A percentile compares a stretch with the other conserved stretches of the same genome.
Conservation (phyloP, 1,284 basidiomycete species). For the Mycena sp. region DNA sequence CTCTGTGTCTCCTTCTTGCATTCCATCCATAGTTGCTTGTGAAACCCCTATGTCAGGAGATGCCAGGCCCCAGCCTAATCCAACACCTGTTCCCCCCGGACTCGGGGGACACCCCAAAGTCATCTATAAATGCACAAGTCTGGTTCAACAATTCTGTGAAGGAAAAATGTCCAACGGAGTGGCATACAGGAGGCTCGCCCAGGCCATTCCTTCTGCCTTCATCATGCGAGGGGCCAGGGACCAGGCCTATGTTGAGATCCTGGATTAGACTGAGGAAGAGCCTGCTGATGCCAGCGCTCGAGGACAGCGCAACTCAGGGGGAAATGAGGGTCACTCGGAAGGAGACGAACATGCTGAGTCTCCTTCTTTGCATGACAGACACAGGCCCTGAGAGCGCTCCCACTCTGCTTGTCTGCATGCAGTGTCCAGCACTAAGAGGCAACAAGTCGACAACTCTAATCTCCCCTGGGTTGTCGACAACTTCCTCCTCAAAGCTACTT, state of each 20-base stretch:
- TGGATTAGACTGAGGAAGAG: not conserved
- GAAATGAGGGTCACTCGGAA: not conserved
- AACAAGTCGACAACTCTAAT: not conserved
- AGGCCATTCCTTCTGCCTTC: too few species aligned
- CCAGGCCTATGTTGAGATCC: too few species aligned
- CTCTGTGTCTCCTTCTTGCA: too few species aligned
- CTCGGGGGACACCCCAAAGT: not conserved
- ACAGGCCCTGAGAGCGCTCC: not conserved
- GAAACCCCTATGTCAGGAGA: slow-evolving; percentile 2
- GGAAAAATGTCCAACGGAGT: not conserved
- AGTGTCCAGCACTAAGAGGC: not conserved
- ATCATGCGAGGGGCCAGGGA: too few species aligned
- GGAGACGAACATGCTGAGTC: not conserved
- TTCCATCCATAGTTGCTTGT: slow-evolving; percentile 2
- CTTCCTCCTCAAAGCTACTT: not conserved
- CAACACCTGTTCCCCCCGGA: not conserved
- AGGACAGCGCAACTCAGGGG: not conserved
- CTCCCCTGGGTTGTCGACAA: slow-evolving; percentile 17
- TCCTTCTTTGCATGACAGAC: not conserved
- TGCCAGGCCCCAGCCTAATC: not conserved
- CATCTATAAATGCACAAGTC: not conserved
- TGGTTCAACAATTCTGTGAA: not conserved
- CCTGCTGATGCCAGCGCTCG: not conserved
- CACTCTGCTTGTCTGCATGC: not conserved
- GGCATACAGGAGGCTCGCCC: too few species aligned